Base-by-base conservation (phyloP, 2,329 filamentous ascomycete species). In the Xylariaceae sp. region DNA sequence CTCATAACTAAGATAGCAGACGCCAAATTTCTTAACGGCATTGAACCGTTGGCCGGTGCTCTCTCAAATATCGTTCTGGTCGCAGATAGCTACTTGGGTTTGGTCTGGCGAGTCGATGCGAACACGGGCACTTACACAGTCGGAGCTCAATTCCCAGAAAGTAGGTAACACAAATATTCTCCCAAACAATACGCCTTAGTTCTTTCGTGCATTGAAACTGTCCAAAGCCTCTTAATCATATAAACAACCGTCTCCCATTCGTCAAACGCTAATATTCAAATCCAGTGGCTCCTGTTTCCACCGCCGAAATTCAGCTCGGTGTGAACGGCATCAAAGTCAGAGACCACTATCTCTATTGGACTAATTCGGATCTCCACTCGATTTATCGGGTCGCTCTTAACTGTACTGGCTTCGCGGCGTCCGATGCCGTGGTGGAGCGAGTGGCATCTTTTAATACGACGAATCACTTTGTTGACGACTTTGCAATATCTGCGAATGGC, bases 381-480 rank as follows among this genome's bases (percentile, higher is more conserved):
- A 37, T 48, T 23, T 50, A 36, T 34, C 34, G 42, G 14, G 8
- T 50, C 14, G 29, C 41, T 25, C 36, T 50, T 27, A 38, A 48
- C 22, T 14, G 37, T 44, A 37, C 20, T 8, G 48, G 48, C 33
- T 7, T 42, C 3, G 38, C 29, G n/a, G 29, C 17, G 6, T 7
- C 36, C 16, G 39, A 37, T n/a, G 41, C 45, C 3, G 12, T 34
- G 20, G 42, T 41, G 6, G 42, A 41, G 36, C 45, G 38, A 4
- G 35, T 48, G 4, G 45, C 45, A 5, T 38, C 40, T 16, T 39
- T 42, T 19, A 32, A 48, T 25, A 20, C 21, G 6, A 25, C 17
- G 12, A 21, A 22, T 22, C n/a, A n/a, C n/a, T n/a, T n/a, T n/a
- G 38, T 50, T 12, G 48, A 50, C 32, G 48, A 48, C 19, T 50